Evolutionary conservation across 179 eudicot genomes (phyloP).

Genomic region (Carnegiea gigantea): DNA sequence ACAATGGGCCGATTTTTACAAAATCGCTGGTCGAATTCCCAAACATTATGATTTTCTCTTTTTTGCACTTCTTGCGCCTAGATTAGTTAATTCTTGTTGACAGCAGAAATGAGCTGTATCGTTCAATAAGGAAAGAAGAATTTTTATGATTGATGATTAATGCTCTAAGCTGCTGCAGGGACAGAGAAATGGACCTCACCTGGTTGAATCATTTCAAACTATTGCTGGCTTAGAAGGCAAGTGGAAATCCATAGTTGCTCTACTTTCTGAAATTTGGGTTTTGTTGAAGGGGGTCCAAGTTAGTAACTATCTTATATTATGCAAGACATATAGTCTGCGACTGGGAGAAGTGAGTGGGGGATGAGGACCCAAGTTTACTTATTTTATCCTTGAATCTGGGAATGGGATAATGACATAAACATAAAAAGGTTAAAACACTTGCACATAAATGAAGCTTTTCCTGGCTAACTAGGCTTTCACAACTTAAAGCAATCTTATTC

Average conservation of each 20-base stretch:
- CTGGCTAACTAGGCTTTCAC: not conserved
- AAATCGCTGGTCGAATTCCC: not conserved
- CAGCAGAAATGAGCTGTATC: not conserved
- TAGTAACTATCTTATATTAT: not conserved
- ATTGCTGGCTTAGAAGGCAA: conserved; percentile 32
- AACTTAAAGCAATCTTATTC: not conserved
- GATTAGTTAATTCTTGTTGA: not conserved
- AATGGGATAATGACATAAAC: not conserved
- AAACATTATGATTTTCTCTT: not conserved
- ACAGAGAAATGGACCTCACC: conserved; percentile 27
- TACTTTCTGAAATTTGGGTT: not conserved
- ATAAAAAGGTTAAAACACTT: not conserved
- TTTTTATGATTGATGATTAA: not conserved
- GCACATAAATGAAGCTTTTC: not conserved
- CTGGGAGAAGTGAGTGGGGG: not conserved
- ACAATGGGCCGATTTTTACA: not conserved
- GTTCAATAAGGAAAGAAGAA: not conserved
- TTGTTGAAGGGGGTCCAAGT: not conserved
- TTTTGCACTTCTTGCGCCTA: not conserved
- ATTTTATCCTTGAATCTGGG: too few species aligned
- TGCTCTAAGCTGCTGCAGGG: conserved; percentile 34
- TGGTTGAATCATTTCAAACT: conserved; percentile 33
- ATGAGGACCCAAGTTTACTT: not conserved
- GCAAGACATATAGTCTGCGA: not conserved
- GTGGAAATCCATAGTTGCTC: conserved; percentile 8